phyloP scores from a whole-genome alignment of 192 early-diverging fungal genomes.

The Coemansia sp. region DNA sequence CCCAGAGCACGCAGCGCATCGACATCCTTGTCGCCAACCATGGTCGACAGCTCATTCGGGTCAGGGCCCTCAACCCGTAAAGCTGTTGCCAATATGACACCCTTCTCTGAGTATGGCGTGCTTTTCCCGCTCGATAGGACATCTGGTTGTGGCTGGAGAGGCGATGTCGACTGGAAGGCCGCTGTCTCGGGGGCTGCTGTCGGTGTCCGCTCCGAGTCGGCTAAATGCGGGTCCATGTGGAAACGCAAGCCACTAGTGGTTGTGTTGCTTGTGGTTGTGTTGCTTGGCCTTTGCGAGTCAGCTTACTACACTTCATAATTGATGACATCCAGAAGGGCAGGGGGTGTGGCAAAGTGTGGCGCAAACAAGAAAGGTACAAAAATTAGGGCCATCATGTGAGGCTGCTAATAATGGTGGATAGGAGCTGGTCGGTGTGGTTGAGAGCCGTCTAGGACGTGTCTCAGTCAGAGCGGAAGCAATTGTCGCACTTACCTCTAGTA shows the following conservation, averaged over 20 bases:
- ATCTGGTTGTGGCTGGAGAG: neutral
- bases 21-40: conserved; percentile 46
- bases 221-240: neutral
- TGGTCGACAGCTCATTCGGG: conserved; percentile 23
- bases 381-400: conserved; percentile 1
- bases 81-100: neutral
- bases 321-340: neutral
- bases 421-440: neutral
- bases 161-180: conserved; percentile 1
- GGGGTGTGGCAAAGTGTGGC: conserved; percentile 4
- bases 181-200: neutral
- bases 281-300: neutral
- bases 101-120: conserved; percentile 1
- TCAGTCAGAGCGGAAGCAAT: neutral
- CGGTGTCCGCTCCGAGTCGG: neutral
- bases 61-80: conserved; percentile 2
- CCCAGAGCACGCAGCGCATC: conserved; percentile 32
- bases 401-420: neutral
- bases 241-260: neutral
- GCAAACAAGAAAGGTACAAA: neutral
- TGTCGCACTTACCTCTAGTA: neutral
- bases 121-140: neutral
- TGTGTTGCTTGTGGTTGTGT: neutral
- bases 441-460: neutral
- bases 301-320: conserved; percentile 2